phyloP scores from a whole-genome alignment of 2,329 filamentous ascomycete genomes.

The Sphaerulina vaccinii region DNA sequence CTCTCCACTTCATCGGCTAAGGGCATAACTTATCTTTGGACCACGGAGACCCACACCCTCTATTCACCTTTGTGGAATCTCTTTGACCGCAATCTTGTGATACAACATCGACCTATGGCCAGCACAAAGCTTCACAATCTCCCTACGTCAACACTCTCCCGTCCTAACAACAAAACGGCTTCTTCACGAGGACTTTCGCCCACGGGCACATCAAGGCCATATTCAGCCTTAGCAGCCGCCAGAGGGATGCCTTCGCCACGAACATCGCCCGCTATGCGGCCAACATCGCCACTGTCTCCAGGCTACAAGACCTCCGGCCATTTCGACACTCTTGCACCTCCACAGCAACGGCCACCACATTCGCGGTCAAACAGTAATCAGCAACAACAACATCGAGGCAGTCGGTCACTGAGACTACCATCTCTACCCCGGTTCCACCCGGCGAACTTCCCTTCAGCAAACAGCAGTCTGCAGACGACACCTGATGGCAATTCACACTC shows the following conservation, averaged over 20 bases:
- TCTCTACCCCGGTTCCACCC: slow-evolving; percentile 54
- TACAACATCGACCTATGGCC: neutral
- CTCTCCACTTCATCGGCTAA: no score
- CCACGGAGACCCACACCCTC: no score
- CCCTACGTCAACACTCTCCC: slow-evolving; percentile 1
- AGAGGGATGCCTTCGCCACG: slow-evolving; percentile 37
- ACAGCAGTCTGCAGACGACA: slow-evolving; percentile 41
- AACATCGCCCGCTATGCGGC: slow-evolving; percentile 35
- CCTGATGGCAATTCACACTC: slow-evolving; percentile 38
- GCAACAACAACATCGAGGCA: slow-evolving; percentile 32
- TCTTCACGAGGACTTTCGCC: slow-evolving; percentile 1
- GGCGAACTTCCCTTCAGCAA: slow-evolving; percentile 47
- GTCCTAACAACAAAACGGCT: neutral
- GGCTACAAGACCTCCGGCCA: slow-evolving; percentile 31
- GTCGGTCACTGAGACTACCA: slow-evolving; percentile 46
- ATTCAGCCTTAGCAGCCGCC: neutral
- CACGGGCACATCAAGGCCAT: neutral
- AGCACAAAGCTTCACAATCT: slow-evolving; percentile 6
- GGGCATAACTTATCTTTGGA: no score
- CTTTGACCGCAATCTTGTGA: neutral
- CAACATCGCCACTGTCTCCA: slow-evolving; percentile 37
- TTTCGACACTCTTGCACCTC: slow-evolving; percentile 35
- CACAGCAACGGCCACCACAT: slow-evolving; percentile 33
- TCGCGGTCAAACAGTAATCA: slow-evolving; percentile 33
- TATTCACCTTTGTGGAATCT: neutral